Conservation (phyloP, 495 filamentous ascomycete species). For the Penicillium mononematosum region DNA sequence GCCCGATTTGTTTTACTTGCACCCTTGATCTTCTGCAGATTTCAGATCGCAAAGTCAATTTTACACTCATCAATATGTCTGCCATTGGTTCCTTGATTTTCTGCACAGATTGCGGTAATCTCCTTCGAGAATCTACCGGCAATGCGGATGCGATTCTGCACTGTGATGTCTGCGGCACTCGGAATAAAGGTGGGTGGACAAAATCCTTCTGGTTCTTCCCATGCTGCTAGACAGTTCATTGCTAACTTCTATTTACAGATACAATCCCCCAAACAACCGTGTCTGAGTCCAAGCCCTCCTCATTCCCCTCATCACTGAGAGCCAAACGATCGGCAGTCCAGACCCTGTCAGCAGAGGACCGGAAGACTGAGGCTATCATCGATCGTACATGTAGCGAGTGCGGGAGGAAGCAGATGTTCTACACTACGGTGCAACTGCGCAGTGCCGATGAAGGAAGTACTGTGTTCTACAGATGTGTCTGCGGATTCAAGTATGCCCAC, state of each 20-base stretch:
- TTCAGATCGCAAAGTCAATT: neutral
- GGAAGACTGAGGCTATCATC: slow-evolving; percentile 72
- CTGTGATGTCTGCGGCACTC: slow-evolving; percentile 81
- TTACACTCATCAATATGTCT: slow-evolving; percentile 57
- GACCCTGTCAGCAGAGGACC: slow-evolving; percentile 72
- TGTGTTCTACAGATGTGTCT: slow-evolving; percentile 83
- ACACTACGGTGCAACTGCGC: slow-evolving; percentile 78
- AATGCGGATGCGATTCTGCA: slow-evolving; percentile 68
- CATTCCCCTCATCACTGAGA: slow-evolving; percentile 84
- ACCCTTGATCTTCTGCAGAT: neutral
- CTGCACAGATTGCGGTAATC: slow-evolving; percentile 89
- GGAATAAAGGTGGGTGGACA: slow-evolving; percentile 66
- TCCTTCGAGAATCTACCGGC: slow-evolving; percentile 77
- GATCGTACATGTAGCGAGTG: slow-evolving; percentile 75
- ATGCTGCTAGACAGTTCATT: neutral
- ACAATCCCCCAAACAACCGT: slow-evolving; percentile 73
- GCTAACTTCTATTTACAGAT: slow-evolving; percentile 49
- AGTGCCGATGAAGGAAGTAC: slow-evolving; percentile 95
- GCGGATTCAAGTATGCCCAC: slow-evolving; percentile 71
- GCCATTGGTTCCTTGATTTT: slow-evolving; percentile 88
- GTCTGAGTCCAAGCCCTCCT: slow-evolving; percentile 79
- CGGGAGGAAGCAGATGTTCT: slow-evolving; percentile 79
- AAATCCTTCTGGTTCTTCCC: neutral
- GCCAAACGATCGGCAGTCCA: slow-evolving; percentile 84
- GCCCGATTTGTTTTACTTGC: neutral